Conservation (phyloP, 345 rosid species). For the Gossypium sturtianum region DNA sequence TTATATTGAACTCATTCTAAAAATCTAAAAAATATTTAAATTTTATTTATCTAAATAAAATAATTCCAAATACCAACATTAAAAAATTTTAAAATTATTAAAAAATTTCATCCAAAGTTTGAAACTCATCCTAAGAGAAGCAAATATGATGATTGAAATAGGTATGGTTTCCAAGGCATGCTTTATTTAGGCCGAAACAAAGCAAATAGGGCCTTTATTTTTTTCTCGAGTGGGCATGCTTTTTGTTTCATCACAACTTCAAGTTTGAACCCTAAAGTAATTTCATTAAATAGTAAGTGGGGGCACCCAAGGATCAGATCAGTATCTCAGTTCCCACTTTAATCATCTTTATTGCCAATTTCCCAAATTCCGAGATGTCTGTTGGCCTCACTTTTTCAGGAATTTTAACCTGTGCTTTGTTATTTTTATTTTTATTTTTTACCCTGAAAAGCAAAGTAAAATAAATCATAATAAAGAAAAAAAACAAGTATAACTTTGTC, state of each 20-base stretch:
- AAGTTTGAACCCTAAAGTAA: no score
- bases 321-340: constrained; percentile 5
- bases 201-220: background rate
- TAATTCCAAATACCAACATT: no score
- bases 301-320: background rate
- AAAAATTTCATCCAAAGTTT: no score
- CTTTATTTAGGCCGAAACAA: background rate
- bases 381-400: constrained; percentile 10
- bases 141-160: background rate
- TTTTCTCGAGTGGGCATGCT: no score
- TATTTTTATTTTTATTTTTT: background rate
- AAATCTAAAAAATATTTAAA: no score
- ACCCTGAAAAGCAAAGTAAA: background rate
- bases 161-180: no score
- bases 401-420: constrained; percentile 6
- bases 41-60: no score
- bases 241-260: no score
- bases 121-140: background rate
- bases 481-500: background rate
- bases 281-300: no score
- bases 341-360: constrained; percentile 6
- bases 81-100: no score
- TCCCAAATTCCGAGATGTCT: constrained; percentile 15
- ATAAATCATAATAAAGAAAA: no score
- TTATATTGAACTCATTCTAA: no score